These are phyloP conservation scores for Trametopsis cervina DNA, from an alignment of 768 basidiomycete species.

Conservation along the genomic window DNA sequence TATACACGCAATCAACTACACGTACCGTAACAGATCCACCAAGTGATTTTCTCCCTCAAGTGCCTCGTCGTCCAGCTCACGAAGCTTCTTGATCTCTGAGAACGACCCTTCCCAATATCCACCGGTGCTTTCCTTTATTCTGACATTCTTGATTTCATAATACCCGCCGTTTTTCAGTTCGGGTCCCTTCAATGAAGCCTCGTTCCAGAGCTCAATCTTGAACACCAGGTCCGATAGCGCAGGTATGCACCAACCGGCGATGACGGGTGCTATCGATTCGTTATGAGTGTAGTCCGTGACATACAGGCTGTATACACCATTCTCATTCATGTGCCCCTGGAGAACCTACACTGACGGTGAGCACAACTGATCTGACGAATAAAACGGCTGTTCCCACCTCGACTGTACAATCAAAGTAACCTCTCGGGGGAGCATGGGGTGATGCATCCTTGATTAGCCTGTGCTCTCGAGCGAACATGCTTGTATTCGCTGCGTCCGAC, in stretches of 20 bases:
- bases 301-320: conserved; percentile 39
- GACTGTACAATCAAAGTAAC: conserved; percentile 25
- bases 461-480: conserved; percentile 11
- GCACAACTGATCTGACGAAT: neutral
- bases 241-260: conserved; percentile 40
- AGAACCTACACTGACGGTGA: conserved; percentile 35
- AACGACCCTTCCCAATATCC: conserved; percentile 51
- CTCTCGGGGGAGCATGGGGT: conserved; percentile 10
- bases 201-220: conserved; percentile 56
- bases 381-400: conserved; percentile 36
- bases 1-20: conserved; percentile 7
- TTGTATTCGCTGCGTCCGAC: neutral
- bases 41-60: conserved; percentile 31
- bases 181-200: conserved; percentile 33
- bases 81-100: conserved; percentile 37
- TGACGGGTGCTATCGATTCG: conserved; percentile 23
- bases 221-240: conserved; percentile 38
- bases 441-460: conserved; percentile 20
- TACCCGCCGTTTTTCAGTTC: conserved; percentile 42
- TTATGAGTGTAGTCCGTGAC: conserved; percentile 63
- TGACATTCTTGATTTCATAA: conserved; percentile 47
- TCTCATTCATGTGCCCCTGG: conserved; percentile 32
- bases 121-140: conserved; percentile 31
- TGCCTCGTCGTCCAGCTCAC: conserved; percentile 22
- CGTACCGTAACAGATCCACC: conserved; percentile 46